phyloP scores from a whole-genome alignment of 345 rosid species.

The Kandelia obovata region DNA sequence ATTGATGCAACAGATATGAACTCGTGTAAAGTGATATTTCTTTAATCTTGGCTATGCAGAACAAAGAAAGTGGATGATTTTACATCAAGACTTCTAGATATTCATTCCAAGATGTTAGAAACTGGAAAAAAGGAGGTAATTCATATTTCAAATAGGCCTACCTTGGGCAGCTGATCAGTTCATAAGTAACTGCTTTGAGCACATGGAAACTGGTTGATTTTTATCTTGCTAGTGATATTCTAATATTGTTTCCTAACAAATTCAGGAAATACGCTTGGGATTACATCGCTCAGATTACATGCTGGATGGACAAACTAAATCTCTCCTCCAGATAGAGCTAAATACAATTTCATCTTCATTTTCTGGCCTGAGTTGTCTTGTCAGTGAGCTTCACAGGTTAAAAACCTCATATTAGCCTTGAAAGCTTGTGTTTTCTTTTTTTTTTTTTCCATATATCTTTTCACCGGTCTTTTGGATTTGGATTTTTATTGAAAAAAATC shows the following conservation, averaged over 20 bases:
- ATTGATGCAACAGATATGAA: background rate
- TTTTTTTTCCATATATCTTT: background rate
- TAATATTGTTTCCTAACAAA: slow-evolving; percentile 16
- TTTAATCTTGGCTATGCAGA: slow-evolving; percentile 39
- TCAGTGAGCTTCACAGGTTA: slow-evolving; percentile 84
- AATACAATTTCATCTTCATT: slow-evolving; percentile 88
- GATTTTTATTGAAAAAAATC: background rate
- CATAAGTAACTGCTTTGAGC: background rate
- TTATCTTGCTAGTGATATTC: slow-evolving; percentile 5
- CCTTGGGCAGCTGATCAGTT: background rate
- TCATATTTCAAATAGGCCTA: background rate
- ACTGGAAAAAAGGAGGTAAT: slow-evolving; percentile 80
- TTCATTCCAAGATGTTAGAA: slow-evolving; percentile 86
- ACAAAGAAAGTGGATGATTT: slow-evolving; percentile 84
- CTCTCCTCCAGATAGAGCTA: slow-evolving; percentile 88
- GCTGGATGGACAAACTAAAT: slow-evolving; percentile 91
- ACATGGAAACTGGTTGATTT: slow-evolving; percentile 2
- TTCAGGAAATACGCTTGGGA: slow-evolving; percentile 86
- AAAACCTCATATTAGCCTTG: background rate
- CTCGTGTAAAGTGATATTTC: slow-evolving; percentile 1
- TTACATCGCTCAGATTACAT: slow-evolving; percentile 98
- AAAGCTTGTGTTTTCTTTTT: background rate
- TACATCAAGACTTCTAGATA: slow-evolving; percentile 87
- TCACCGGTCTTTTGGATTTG: slow-evolving; percentile 7
- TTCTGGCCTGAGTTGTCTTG: slow-evolving; percentile 74